A percentile compares a stretch with the other conserved stretches of the same genome.
phyloP scores from a whole-genome alignment of 495 filamentous ascomycete genomes.

The Stereocaulon alpinum region DNA sequence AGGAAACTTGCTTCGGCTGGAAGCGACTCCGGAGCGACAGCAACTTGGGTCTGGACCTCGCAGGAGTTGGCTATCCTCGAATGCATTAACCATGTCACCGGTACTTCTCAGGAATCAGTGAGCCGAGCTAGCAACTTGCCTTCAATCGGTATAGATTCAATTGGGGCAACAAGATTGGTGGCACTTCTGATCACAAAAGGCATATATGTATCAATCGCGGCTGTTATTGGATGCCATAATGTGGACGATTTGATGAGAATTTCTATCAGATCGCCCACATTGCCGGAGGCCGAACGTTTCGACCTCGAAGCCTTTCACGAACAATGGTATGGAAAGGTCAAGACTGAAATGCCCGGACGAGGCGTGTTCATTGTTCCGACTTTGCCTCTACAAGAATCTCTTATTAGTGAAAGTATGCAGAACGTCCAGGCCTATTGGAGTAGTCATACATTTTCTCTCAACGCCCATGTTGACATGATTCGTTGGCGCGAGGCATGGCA shows the following conservation, averaged over 20 bases:
- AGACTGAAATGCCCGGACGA: conserved; percentile 14
- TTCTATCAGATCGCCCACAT: neutral
- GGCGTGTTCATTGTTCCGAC: conserved; percentile 19
- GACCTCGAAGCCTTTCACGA: conserved; percentile 25
- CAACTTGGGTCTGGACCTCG: neutral
- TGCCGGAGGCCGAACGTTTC: conserved; percentile 10
- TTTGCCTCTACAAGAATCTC: conserved; percentile 30
- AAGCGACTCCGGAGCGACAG: neutral
- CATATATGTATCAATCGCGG: conserved; percentile 23
- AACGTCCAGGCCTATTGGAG: conserved; percentile 31
- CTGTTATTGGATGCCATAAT: conserved; percentile 26
- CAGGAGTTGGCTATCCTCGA: conserved; percentile 19
- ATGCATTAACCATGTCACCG: conserved; percentile 23
- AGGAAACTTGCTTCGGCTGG: conserved; percentile 16
- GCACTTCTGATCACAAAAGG: conserved; percentile 25
- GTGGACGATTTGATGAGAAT: conserved; percentile 12
- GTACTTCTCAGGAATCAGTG: conserved; percentile 22
- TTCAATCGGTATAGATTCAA: conserved; percentile 31
- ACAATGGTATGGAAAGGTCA: conserved; percentile 16
- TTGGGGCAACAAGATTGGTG: conserved; percentile 28
- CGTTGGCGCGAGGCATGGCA: conserved; percentile 49
- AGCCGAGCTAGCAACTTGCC: conserved; percentile 23
- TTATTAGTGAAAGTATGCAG: conserved; percentile 31
- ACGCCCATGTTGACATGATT: conserved; percentile 36
- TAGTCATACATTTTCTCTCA: conserved; percentile 32